Base-by-base conservation (phyloP, 345 rosid genomes). In the Clausena lansium region DNA sequence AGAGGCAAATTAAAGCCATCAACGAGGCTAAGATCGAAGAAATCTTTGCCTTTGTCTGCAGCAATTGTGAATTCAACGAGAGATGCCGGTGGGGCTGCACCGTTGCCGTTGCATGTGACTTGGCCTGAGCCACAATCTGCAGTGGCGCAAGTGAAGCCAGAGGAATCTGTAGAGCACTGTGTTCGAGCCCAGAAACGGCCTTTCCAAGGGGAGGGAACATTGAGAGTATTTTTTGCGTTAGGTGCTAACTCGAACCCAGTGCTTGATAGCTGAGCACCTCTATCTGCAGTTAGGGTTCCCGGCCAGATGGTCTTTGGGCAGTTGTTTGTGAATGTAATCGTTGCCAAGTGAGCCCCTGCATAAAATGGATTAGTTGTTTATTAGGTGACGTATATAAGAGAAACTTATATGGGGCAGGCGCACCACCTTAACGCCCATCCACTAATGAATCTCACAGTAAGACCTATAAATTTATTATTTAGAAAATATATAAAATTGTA, bases 141-240 rank as follows among this genome's bases (percentile, higher is more conserved):
- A 0, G 87, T 77, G 15, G 30, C 69, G 25, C 87, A 87, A 9
- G 57, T 73, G 80, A 84, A 84, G 15, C 86, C 81, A 3, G 82
- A 33, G 71, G 57, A 17, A 52, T 75, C 78, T 0, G 73, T 41
- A 66, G 80, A 36, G 66, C 87, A 84, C 0, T 19, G 52, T 1
- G 86, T 79, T 47, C 87, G 79, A 25, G 67, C 87, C 89, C 89
- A 87, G 11, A 84, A 59, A 3, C 87, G 79, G 50, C 89, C 89
- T 2, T 70, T 70, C 84, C 81, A 86, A 2, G 82, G 76, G 2
- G 73, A 64, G 0, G 81, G 76, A 27, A 80, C 73, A 14, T 66
- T 36, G 4, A 86, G 3, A 4, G 75, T 6, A 17, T n/a, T 32
- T 15, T 77, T 47, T 38, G 68, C 70, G 14, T 39, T 20, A 1